Conservation (phyloP, 169 alveolate genomes). For the Cryptosporidium meleagridis region DNA sequence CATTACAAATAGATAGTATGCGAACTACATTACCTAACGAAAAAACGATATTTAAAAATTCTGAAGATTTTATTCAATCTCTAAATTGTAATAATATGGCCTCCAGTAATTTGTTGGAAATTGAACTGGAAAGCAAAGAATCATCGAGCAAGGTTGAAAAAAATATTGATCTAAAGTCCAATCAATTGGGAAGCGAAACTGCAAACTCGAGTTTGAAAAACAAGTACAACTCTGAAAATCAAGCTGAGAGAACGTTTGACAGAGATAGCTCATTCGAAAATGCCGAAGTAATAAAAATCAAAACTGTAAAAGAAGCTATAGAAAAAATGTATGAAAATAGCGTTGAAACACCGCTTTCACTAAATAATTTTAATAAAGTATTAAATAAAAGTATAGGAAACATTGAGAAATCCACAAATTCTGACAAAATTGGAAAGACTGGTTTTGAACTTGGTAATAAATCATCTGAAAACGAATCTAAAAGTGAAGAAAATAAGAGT, state of each 20-base stretch:
- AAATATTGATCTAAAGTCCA: background rate
- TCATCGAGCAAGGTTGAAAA: background rate
- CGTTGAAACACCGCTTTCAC: background rate
- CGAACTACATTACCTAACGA: background rate
- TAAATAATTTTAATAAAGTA: background rate
- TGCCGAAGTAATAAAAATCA: background rate
- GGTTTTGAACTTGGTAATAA: background rate
- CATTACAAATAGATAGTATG: background rate
- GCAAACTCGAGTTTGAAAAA: background rate
- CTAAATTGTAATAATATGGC: background rate
- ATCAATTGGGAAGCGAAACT: background rate
- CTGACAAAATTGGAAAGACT: background rate
- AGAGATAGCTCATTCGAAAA: background rate
- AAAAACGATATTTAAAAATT: background rate
- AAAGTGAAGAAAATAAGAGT: background rate
- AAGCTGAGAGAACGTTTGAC: background rate
- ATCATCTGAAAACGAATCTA: background rate
- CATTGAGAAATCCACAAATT: background rate
- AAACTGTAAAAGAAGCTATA: constrained; percentile 17
- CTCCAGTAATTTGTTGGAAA: constrained; percentile 3
- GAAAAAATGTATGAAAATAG: constrained; percentile 16
- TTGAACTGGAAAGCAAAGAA: background rate
- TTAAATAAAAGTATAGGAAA: background rate
- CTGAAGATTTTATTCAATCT: background rate
- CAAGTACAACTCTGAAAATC: background rate